A percentile compares a stretch with the other conserved stretches of the same genome.
Conservation (phyloP, 345 rosid species). For the Hibiscus trionum region DNA sequence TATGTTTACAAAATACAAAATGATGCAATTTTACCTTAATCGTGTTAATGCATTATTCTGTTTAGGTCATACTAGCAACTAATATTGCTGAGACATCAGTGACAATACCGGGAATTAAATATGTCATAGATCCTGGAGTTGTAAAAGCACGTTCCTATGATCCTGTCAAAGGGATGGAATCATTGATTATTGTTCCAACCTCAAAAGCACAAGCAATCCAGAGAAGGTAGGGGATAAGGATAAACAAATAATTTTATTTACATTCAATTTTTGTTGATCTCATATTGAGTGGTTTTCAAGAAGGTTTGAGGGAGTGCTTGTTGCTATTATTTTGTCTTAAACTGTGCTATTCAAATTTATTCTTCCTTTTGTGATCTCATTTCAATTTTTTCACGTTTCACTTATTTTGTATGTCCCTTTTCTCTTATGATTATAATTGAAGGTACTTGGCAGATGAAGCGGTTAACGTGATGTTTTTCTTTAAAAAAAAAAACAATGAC, state of each 20-base stretch:
- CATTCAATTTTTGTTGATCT: neutral
- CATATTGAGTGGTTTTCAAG: conserved; percentile 9
- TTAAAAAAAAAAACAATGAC: neutral
- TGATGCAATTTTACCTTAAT: neutral
- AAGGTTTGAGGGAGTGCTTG: neutral
- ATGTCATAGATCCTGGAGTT: conserved; percentile 86
- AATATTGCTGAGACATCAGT: conserved; percentile 96
- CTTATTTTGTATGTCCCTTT: neutral
- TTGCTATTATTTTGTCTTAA: neutral
- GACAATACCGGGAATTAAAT: conserved; percentile 88
- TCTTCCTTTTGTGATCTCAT: neutral
- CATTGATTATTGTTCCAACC: conserved; percentile 61
- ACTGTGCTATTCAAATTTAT: neutral
- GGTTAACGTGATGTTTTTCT: neutral
- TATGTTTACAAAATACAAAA: neutral
- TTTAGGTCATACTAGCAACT: conserved; percentile 82
- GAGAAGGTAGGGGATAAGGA: conserved; percentile 50
- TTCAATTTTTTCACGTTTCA: neutral
- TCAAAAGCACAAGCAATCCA: conserved; percentile 91
- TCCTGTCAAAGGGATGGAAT: conserved; percentile 40
- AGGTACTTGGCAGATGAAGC: neutral
- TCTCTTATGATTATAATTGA: neutral
- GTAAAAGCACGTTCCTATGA: conserved; percentile 64
- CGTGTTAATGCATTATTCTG: conserved; percentile 4
- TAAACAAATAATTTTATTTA: neutral